Evolutionary conservation across 2,329 filamentous ascomycete genomes (phyloP).

Genomic region (Talaromyces piceae): DNA sequence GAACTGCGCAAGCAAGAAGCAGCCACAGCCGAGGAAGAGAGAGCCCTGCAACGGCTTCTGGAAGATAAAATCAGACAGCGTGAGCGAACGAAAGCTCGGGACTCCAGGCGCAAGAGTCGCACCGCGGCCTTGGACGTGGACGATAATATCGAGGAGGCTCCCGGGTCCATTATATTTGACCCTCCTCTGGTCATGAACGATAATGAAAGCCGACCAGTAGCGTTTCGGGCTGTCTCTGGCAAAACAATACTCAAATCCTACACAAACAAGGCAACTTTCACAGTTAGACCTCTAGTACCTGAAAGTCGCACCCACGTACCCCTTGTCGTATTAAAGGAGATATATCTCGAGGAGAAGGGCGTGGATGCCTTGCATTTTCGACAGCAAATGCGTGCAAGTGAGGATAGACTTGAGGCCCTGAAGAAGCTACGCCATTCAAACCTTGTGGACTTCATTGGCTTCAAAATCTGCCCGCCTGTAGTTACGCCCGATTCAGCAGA

Average conservation of each 20-base stretch:
- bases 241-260: conserved; percentile 60
- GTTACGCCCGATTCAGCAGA: conserved; percentile 33
- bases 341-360: conserved; percentile 50
- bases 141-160: conserved; percentile 27
- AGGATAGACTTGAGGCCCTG: conserved; percentile 66
- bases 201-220: conserved; percentile 53
- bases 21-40: conserved; percentile 34
- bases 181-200: conserved; percentile 51
- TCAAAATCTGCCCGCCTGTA: conserved; percentile 59
- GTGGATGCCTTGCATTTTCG: conserved; percentile 60
- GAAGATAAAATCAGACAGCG: conserved; percentile 32
- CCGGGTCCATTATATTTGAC: conserved; percentile 35
- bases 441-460: conserved; percentile 72
- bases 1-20: conserved; percentile 37
- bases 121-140: conserved; percentile 24
- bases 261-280: conserved; percentile 56
- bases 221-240: conserved; percentile 64
- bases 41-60: conserved; percentile 30
- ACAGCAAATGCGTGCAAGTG: conserved; percentile 67
- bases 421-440: conserved; percentile 70
- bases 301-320: conserved; percentile 50
- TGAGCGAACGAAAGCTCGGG: conserved; percentile 30
- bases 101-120: conserved; percentile 33
- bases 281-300: conserved; percentile 61
- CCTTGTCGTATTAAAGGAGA: conserved; percentile 66